These are phyloP conservation scores for Xylariales sp. DNA, from an alignment of 2,329 filamentous ascomycete species.

Conservation along the genomic window DNA sequence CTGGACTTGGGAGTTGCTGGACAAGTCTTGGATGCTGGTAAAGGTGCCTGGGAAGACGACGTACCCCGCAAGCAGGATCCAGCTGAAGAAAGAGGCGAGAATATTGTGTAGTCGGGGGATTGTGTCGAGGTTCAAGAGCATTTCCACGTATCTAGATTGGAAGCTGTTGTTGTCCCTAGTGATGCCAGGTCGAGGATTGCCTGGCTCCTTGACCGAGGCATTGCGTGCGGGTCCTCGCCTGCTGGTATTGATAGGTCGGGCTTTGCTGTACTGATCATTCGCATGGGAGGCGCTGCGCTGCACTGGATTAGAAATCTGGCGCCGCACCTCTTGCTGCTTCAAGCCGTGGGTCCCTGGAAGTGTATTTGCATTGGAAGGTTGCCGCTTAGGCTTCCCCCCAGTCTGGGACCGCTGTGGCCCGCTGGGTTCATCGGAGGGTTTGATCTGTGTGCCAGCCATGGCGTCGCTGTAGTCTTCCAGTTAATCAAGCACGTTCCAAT, in stretches of 20 bases:
- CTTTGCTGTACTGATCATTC: slow-evolving; percentile 4
- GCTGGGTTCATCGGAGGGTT: no score
- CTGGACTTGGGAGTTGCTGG: slow-evolving; percentile 10
- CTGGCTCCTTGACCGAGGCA: neutral
- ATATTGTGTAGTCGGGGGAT: slow-evolving; percentile 44
- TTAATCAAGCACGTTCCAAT: no score
- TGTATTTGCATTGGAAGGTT: slow-evolving; percentile 1
- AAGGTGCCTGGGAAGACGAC: slow-evolving; percentile 49
- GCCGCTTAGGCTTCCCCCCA: neutral
- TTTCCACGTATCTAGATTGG: slow-evolving; percentile 37
- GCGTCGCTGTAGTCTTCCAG: no score
- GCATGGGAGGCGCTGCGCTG: slow-evolving; percentile 2
- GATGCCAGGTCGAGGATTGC: neutral
- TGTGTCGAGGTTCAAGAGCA: slow-evolving; percentile 41
- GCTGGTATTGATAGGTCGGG: slow-evolving; percentile 1
- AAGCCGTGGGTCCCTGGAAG: neutral
- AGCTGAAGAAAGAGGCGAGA: slow-evolving; percentile 38
- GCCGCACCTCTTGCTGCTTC: neutral
- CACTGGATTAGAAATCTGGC: slow-evolving; percentile 1
- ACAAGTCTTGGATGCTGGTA: slow-evolving; percentile 32
- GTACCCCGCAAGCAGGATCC: slow-evolving; percentile 48
- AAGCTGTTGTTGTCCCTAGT: slow-evolving; percentile 8
- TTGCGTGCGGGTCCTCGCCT: neutral
- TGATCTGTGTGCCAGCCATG: no score
- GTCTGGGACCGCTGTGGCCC: no score